These are phyloP conservation scores for Verticillium alfalfae DNA, from an alignment of 2,329 filamentous ascomycete genomes.

Conservation along the genomic window DNA sequence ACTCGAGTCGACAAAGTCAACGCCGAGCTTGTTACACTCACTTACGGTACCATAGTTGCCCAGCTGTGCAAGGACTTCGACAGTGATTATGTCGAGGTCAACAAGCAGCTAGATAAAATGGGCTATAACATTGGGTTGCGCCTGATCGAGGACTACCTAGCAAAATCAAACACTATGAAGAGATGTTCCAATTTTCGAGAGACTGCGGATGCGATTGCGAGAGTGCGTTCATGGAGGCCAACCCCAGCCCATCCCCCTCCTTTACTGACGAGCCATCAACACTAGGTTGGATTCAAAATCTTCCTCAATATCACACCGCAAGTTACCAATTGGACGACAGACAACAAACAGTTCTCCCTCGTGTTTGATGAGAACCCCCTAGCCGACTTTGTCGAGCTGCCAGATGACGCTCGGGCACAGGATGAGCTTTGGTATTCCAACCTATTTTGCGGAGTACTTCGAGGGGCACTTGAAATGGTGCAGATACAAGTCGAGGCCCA, in stretches of 20 bases:
- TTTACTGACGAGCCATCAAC: slow-evolving; percentile 11
- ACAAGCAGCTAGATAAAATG: slow-evolving; percentile 98
- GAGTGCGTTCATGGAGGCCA: slow-evolving; percentile 44
- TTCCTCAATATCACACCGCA: slow-evolving; percentile 95
- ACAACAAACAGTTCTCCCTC: slow-evolving; percentile 93
- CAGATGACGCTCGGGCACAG: slow-evolving; percentile 90
- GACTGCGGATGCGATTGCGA: slow-evolving; percentile 93
- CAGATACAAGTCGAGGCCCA: slow-evolving; percentile 99
- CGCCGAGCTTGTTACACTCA: slow-evolving; percentile 92
- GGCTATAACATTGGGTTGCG: slow-evolving; percentile 97
- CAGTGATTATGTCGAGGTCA: slow-evolving; percentile 88
- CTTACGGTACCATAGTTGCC: slow-evolving; percentile 94
- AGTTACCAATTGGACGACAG: slow-evolving; percentile 91
- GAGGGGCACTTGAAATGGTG: slow-evolving; percentile 94
- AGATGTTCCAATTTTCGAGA: slow-evolving; percentile 90
- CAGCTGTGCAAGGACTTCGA: slow-evolving; percentile 97
- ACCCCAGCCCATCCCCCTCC: neutral
- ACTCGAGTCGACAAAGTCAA: slow-evolving; percentile 97
- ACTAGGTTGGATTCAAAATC: slow-evolving; percentile 93
- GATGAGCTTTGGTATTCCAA: slow-evolving; percentile 99
- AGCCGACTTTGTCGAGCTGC: slow-evolving; percentile 94
- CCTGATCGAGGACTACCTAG: slow-evolving; percentile 94
- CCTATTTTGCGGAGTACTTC: slow-evolving; percentile 86
- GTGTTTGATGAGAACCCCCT: slow-evolving; percentile 96
- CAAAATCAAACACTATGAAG: slow-evolving; percentile 85